Percentiles rank a stretch among this genome's conserved stretches.
phyloP scores from a whole-genome alignment of 2,329 filamentous ascomycete species.

The Mollisiaceae sp. region DNA sequence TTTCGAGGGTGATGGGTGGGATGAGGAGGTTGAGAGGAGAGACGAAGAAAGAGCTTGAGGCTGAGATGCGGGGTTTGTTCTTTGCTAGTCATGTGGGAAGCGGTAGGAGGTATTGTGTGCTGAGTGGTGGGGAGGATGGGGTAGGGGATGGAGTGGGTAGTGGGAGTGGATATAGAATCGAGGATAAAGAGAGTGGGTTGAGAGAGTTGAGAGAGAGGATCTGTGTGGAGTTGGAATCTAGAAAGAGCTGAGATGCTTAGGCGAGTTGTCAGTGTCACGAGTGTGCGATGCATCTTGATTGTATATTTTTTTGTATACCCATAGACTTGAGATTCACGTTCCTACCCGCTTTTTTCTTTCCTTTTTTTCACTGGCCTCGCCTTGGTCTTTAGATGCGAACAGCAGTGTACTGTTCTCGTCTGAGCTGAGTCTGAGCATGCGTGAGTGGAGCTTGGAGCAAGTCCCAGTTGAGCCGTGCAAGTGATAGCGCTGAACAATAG shows the following conservation, averaged over 20 bases:
- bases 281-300: too few relatives aligned
- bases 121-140: background rate
- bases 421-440: too few relatives aligned
- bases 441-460: too few relatives aligned
- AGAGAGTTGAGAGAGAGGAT: background rate
- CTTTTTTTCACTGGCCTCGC: too few relatives aligned
- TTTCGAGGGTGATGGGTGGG: background rate
- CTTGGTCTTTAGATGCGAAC: too few relatives aligned
- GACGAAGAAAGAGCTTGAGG: background rate
- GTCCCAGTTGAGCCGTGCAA: too few relatives aligned
- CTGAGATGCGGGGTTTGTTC: background rate
- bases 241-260: background rate
- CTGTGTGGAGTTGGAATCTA: background rate
- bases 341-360: too few relatives aligned
- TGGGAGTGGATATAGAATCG: background rate
- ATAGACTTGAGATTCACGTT: too few relatives aligned
- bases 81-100: background rate
- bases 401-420: too few relatives aligned
- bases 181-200: background rate
- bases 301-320: too few relatives aligned
- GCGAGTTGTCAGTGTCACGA: background rate
- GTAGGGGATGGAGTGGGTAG: background rate
- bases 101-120: background rate
- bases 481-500: too few relatives aligned
- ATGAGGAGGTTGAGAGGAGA: background rate